Conservation (phyloP, 2,329 filamentous ascomycete species). For the Arachnomyces sp. region DNA sequence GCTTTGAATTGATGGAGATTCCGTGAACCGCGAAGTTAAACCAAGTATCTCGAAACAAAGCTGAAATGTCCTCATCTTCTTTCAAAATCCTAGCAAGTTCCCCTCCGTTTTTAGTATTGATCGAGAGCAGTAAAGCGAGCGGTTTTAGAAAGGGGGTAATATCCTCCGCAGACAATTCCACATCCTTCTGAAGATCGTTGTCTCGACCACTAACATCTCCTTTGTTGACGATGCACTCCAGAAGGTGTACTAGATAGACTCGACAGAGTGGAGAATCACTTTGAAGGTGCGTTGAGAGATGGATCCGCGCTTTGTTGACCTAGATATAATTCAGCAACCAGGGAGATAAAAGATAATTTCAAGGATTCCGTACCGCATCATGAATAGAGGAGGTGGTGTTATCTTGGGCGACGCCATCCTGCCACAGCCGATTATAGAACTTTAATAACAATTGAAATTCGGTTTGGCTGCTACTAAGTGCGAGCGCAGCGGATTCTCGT, state of each 20-base stretch:
- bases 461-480: conserved; percentile 65
- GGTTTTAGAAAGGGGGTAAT: conserved; percentile 83
- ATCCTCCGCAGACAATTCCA: conserved; percentile 74
- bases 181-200: conserved; percentile 66
- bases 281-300: conserved; percentile 63
- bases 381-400: conserved; percentile 60
- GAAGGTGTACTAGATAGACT: conserved; percentile 73
- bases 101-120: conserved; percentile 16
- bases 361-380: conserved; percentile 55
- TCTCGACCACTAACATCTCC: conserved; percentile 74
- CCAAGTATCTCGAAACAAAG: conserved; percentile 83
- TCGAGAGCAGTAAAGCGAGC: conserved; percentile 73
- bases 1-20: conserved; percentile 66
- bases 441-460: conserved; percentile 85
- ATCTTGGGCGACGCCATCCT: conserved; percentile 63
- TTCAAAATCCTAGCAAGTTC: conserved; percentile 25
- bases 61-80: conserved; percentile 61
- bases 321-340: conserved; percentile 19
- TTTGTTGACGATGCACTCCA: conserved; percentile 83
- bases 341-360: not conserved
- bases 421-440: conserved; percentile 67
- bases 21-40: conserved; percentile 96
- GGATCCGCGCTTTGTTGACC: conserved; percentile 70
- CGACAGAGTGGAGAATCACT: conserved; percentile 68
- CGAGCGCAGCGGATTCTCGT: conserved; percentile 68